These are phyloP conservation scores for Phoma sp. DNA, from an alignment of 2,329 filamentous ascomycete species.

Conservation along the genomic window DNA sequence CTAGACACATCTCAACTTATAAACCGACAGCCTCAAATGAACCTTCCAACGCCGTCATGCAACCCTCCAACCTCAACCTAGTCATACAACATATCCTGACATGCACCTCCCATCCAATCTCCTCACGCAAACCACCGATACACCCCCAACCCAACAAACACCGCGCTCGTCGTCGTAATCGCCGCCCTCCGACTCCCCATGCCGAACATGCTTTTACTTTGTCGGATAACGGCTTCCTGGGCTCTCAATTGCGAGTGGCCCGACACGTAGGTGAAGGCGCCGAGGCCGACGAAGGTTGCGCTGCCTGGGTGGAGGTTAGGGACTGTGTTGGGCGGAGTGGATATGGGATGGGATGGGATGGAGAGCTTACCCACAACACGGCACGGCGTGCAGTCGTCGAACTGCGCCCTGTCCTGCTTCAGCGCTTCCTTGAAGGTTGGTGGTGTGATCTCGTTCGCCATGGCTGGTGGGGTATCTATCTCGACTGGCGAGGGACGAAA, in stretches of 20 bases:
- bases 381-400: constrained; percentile 73
- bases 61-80: no score
- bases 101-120: not conserved
- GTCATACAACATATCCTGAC: not conserved
- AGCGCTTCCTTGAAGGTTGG: constrained; percentile 40
- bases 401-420: constrained; percentile 41
- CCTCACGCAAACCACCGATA: constrained; percentile 50
- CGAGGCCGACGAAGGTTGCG: constrained; percentile 54
- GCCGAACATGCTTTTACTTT: constrained; percentile 50
- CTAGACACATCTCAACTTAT: no score
- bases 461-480: constrained; percentile 2
- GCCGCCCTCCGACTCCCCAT: constrained; percentile 49
- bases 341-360: no score
- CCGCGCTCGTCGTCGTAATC: constrained; percentile 49
- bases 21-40: no score
- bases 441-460: constrained; percentile 22
- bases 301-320: constrained; percentile 44
- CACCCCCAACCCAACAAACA: constrained; percentile 52
- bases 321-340: no score
- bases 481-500: not conserved
- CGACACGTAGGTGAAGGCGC: constrained; percentile 54
- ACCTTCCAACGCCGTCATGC: no score
- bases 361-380: constrained; percentile 66
- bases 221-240: constrained; percentile 49
- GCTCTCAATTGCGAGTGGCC: constrained; percentile 53